phyloP scores from a whole-genome alignment of 1,284 basidiomycete genomes.

The Ustilago vetiveriae region DNA sequence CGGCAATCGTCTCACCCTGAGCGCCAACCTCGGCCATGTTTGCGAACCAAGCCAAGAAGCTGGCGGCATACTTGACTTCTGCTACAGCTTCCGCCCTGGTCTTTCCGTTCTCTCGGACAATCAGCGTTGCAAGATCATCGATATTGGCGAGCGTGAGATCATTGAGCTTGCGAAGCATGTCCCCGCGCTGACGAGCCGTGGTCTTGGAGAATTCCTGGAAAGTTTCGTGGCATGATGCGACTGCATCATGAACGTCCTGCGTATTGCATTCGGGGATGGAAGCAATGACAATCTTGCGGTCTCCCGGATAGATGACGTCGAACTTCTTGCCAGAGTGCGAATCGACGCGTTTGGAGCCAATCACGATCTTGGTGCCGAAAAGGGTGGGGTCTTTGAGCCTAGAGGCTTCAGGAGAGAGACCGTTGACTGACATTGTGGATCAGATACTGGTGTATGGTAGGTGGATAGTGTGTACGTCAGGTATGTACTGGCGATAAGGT shows the following conservation, averaged over 20 bases:
- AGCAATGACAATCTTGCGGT: constrained; percentile 15
- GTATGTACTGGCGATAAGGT: too few species aligned
- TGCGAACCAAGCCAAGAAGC: constrained; percentile 34
- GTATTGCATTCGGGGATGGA: constrained; percentile 33
- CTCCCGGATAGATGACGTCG: constrained; percentile 29
- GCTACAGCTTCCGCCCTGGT: constrained; percentile 37
- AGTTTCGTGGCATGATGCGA: constrained; percentile 17
- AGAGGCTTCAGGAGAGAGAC: constrained; percentile 14
- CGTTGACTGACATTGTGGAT: constrained; percentile 17
- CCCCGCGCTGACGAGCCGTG: constrained; percentile 25
- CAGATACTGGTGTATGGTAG: background rate
- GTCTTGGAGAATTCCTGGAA: constrained; percentile 22
- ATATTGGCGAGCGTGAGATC: constrained; percentile 35
- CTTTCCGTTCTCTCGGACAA: constrained; percentile 49
- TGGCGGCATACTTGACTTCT: constrained; percentile 40
- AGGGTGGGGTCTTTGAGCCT: constrained; percentile 33
- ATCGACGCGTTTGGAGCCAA: constrained; percentile 21
- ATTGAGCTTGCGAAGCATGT: constrained; percentile 37
- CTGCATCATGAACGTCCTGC: constrained; percentile 28
- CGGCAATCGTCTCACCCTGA: constrained; percentile 30
- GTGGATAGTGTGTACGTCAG: too few species aligned
- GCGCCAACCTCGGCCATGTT: constrained; percentile 27
- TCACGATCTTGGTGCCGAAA: constrained; percentile 28
- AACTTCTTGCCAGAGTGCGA: constrained; percentile 30
- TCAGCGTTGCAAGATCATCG: constrained; percentile 40